Conservation (phyloP, 2,329 filamentous ascomycete species). For the Rutstroemia sp. region DNA sequence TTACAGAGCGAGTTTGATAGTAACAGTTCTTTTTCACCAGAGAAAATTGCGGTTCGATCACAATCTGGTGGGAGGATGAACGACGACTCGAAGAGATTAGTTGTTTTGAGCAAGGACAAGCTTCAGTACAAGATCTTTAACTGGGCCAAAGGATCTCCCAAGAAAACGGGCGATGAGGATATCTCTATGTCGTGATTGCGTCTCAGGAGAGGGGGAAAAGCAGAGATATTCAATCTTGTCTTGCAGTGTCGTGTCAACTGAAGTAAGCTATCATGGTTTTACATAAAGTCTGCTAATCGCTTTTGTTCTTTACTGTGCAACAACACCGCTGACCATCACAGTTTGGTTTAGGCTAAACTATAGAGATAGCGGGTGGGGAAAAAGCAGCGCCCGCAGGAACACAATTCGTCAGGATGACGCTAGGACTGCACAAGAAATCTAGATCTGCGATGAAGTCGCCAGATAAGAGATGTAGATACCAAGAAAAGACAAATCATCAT, state of each 20-base stretch:
- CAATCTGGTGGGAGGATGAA: constrained; percentile 1
- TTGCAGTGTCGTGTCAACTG: not conserved
- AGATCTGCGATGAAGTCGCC: not conserved
- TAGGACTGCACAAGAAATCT: too few relatives aligned
- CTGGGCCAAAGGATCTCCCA: not conserved
- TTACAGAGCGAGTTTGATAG: constrained; percentile 12
- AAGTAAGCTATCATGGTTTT: not conserved
- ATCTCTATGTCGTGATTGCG: constrained; percentile 19
- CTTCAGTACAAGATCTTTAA: constrained; percentile 26
- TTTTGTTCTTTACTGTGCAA: not conserved
- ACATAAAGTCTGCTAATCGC: not conserved
- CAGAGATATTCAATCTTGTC: not conserved
- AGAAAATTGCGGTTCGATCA: constrained; percentile 21
- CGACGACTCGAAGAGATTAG: constrained; percentile 18
- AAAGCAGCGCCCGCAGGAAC: not conserved
- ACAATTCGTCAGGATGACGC: not conserved
- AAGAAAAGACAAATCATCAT: not conserved
- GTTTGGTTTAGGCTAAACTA: too few relatives aligned
- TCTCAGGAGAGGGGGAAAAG: not conserved
- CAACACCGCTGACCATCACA: too few relatives aligned
- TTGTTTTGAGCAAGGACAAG: constrained; percentile 22
- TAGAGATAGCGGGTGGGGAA: not conserved
- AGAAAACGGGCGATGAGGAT: constrained; percentile 14
- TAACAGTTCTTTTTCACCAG: constrained; percentile 18
- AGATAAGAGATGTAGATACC: not conserved